A percentile compares a stretch with the other conserved stretches of the same genome.
phyloP scores from a whole-genome alignment of 306 rosid genomes.

The Casuarina cunninghamiana region DNA sequence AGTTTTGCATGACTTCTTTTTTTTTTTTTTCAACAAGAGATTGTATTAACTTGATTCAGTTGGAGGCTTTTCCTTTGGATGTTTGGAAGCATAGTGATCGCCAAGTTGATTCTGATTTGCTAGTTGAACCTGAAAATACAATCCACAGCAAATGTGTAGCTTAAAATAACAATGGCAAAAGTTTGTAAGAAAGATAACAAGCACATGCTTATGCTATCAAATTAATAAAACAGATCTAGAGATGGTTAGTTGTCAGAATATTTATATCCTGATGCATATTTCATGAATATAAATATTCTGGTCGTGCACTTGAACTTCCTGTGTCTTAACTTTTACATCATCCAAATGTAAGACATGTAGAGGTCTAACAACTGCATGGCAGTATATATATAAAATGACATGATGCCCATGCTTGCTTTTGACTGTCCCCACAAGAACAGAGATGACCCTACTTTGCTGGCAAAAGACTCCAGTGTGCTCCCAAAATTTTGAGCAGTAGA shows the following conservation, averaged over 20 bases:
- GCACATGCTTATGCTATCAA: not conserved
- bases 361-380: not conserved
- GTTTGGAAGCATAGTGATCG: slow-evolving; percentile 88
- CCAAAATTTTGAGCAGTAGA: not conserved
- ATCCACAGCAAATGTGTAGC: slow-evolving; percentile 10
- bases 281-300: too few species aligned
- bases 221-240: too few species aligned
- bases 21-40: slow-evolving; percentile 17
- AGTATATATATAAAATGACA: not conserved
- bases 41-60: slow-evolving; percentile 53
- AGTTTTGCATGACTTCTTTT: slow-evolving; percentile 10
- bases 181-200: not conserved
- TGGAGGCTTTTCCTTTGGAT: slow-evolving; percentile 93
- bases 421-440: not conserved
- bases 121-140: slow-evolving; percentile 66
- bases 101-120: slow-evolving; percentile 80
- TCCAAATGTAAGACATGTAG: not conserved
- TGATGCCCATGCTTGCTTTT: not conserved
- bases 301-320: not conserved
- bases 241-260: too few species aligned
- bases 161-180: not conserved
- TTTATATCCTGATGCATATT: not conserved
- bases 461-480: not conserved
- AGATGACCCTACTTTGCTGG: not conserved
- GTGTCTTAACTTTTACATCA: too few species aligned